Evolutionary conservation across 225 moss, liverwort and hornwort species (phyloP).

Genomic region (Straminergon stramineum): DNA sequence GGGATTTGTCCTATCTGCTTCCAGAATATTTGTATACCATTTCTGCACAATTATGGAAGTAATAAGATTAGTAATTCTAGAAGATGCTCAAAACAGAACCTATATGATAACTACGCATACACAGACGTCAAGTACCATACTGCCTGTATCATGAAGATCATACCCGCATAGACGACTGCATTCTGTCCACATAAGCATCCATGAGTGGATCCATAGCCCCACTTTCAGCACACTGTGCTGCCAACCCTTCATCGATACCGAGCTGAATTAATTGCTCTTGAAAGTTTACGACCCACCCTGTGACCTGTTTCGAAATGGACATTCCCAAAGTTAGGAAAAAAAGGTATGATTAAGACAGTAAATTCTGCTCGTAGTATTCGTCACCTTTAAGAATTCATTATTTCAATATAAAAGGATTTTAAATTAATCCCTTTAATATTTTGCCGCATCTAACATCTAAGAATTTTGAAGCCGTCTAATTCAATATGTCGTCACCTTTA

Average conservation of each 20-base stretch:
- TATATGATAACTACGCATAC: neutral
- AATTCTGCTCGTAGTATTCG: neutral
- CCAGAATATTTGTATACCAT: conserved; percentile 99
- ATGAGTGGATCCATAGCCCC: conserved; percentile 99
- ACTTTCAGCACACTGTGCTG: conserved; percentile 99
- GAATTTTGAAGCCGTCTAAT: neutral
- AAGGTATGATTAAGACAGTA: neutral
- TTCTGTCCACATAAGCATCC: conserved; percentile 98
- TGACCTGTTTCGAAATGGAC: conserved; percentile 52
- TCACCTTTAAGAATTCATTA: neutral
- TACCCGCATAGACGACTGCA: conserved; percentile 95
- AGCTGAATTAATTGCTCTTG: conserved; percentile 85
- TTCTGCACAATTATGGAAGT: conserved; percentile 40
- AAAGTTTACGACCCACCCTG: conserved; percentile 97
- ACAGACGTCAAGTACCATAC: neutral
- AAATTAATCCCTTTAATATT: neutral
- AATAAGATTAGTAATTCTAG: neutral
- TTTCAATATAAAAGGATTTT: neutral
- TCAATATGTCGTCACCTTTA: neutral
- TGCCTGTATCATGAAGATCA: neutral
- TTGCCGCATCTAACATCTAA: neutral
- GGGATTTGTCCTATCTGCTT: conserved; percentile 72
- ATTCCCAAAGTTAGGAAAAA: neutral
- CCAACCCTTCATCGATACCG: conserved; percentile 88
- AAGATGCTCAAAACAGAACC: neutral